These are phyloP conservation scores for Elaeis guineensis DNA, from an alignment of 176 grass and related monocot species.

Conservation along the genomic window DNA sequence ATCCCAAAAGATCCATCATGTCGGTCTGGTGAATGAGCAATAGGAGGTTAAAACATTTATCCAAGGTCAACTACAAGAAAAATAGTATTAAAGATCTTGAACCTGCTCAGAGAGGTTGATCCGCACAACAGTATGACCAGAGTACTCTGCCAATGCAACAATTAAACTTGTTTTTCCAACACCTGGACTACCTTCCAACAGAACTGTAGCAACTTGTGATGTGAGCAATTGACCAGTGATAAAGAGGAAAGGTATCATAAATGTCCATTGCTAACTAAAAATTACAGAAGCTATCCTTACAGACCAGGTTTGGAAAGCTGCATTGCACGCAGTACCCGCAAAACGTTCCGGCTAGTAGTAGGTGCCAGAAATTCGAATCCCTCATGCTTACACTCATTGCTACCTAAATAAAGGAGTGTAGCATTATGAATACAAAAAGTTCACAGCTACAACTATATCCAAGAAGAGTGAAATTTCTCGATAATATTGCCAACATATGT, in stretches of 20 bases:
- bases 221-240: background rate
- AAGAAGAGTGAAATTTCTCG: too few species aligned
- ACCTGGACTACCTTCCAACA: constrained; percentile 93
- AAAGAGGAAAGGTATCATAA: too few species aligned
- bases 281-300: background rate
- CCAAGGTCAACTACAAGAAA: background rate
- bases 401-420: constrained; percentile 12
- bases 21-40: constrained; percentile 45
- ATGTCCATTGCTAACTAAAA: too few species aligned
- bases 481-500: too few species aligned
- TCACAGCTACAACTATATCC: too few species aligned
- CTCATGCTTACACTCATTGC: constrained; percentile 38
- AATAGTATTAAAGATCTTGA: constrained; percentile 2
- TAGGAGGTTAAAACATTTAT: background rate
- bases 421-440: too few species aligned
- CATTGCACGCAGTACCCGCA: constrained; percentile 81
- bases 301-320: constrained; percentile 72
- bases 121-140: constrained; percentile 73
- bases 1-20: constrained; percentile 98
- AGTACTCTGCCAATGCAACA: constrained; percentile 62
- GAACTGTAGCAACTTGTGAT: constrained; percentile 33
- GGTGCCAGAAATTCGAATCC: constrained; percentile 65
- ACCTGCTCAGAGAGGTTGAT: constrained; percentile 94
- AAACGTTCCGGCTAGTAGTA: constrained; percentile 76
- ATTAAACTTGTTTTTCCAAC: constrained; percentile 97